Conservation (phyloP, 768 basidiomycete species). For the Cystobasidiopsis lactophilus region DNA sequence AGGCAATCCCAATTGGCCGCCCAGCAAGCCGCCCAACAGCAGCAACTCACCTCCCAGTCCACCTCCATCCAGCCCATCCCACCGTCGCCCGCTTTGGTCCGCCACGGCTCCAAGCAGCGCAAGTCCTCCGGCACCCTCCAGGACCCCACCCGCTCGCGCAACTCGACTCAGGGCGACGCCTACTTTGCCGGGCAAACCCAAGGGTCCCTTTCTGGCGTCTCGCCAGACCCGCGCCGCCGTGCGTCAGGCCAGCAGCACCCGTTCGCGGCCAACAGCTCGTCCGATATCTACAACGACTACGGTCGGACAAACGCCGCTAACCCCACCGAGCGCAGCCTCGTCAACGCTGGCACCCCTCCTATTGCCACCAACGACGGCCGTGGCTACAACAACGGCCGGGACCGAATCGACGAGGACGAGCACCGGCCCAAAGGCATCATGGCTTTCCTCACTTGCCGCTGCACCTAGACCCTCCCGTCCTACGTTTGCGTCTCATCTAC, state of each 20-base stretch:
- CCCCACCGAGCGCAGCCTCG: too few species aligned
- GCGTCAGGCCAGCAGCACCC: slow-evolving; percentile 6
- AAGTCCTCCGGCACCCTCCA: slow-evolving; percentile 36
- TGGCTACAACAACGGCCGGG: neutral
- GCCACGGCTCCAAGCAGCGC: slow-evolving; percentile 48
- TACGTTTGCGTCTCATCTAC: neutral
- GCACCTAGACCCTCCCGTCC: slow-evolving; percentile 7
- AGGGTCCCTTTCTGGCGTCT: slow-evolving; percentile 3
- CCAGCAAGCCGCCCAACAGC: slow-evolving; percentile 25
- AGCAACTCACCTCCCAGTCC: slow-evolving; percentile 30
- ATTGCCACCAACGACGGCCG: neutral
- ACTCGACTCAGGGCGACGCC: slow-evolving; percentile 42
- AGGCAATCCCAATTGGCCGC: slow-evolving; percentile 7
- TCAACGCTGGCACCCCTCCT: too few species aligned
- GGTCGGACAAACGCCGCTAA: too few species aligned
- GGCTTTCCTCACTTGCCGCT: slow-evolving; percentile 18
- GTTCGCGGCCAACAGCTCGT: slow-evolving; percentile 4
- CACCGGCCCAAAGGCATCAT: slow-evolving; percentile 12
- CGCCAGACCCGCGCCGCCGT: slow-evolving; percentile 9
- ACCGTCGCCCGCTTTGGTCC: slow-evolving; percentile 56
- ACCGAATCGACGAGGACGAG: slow-evolving; percentile 8
- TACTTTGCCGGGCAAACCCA: slow-evolving; percentile 29
- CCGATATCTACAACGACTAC: neutral
- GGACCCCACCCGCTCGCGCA: slow-evolving; percentile 29
- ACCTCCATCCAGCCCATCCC: slow-evolving; percentile 24